Evolutionary conservation across 2,329 filamentous ascomycete species (phyloP).

Genomic region (Ilyonectria destructans): DNA sequence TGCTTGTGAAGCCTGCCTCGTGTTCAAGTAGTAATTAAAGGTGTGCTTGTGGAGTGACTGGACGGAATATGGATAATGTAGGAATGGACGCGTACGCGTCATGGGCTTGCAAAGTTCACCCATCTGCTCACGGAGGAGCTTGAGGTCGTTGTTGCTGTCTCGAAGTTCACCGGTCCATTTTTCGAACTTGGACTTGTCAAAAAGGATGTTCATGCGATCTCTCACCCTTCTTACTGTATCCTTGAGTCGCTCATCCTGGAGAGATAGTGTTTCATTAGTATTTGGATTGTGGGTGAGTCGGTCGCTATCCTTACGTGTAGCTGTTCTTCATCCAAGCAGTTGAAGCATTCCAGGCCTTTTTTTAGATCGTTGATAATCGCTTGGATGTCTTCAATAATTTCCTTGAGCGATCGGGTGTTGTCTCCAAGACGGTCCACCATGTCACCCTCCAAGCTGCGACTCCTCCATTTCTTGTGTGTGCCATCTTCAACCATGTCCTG

Average conservation of each 20-base stretch:
- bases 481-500: slow-evolving; percentile 1
- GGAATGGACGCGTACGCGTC: neutral
- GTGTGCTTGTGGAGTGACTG: neutral
- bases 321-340: neutral
- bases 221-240: slow-evolving; percentile 6
- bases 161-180: neutral
- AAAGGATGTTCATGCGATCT: neutral
- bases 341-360: neutral
- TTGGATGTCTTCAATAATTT: neutral
- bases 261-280: neutral
- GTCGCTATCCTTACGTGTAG: neutral
- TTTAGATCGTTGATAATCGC: neutral
- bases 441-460: neutral
- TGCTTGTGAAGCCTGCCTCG: neutral
- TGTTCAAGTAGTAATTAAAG: neutral
- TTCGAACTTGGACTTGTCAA: slow-evolving; percentile 15
- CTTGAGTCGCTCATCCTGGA: slow-evolving; percentile 5
- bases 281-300: neutral
- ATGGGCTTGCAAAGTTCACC: neutral
- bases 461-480: slow-evolving; percentile 4
- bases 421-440: neutral
- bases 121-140: slow-evolving; percentile 7
- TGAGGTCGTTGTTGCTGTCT: slow-evolving; percentile 10
- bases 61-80: neutral
- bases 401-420: neutral